phyloP scores from a whole-genome alignment of 2,329 filamentous ascomycete genomes.

The Dryadomyces sulphureus region DNA sequence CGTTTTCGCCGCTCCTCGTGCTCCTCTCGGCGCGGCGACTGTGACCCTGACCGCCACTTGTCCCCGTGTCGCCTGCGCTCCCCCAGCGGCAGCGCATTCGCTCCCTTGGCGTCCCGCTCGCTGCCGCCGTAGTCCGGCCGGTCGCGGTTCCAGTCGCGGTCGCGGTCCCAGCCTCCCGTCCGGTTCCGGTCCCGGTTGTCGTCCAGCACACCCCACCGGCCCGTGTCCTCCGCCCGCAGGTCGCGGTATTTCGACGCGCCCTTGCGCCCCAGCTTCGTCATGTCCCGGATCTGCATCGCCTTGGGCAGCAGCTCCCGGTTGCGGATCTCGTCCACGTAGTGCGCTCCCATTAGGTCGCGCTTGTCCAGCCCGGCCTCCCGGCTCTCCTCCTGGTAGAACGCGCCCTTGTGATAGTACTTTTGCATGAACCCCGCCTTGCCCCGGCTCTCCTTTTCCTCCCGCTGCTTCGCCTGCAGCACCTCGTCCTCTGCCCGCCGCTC shows the following conservation, averaged over 20 bases:
- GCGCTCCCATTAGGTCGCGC: constrained; percentile 73
- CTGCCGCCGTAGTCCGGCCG: constrained; percentile 18
- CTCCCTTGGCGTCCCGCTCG: constrained; percentile 48
- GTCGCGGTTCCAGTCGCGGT: constrained; percentile 11
- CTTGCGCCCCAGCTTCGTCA: constrained; percentile 87
- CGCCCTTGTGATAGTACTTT: constrained; percentile 92
- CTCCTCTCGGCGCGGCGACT: constrained; percentile 26
- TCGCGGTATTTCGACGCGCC: constrained; percentile 84
- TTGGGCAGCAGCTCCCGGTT: constrained; percentile 76
- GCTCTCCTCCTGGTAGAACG: constrained; percentile 79
- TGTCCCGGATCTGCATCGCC: constrained; percentile 83
- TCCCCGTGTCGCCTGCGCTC: constrained; percentile 30
- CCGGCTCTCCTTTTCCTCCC: constrained; percentile 61
- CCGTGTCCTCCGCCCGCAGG: constrained; percentile 79
- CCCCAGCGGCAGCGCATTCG: constrained; percentile 57
- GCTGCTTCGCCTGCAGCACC: constrained; percentile 60
- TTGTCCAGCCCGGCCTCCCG: constrained; percentile 61
- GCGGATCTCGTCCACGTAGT: constrained; percentile 68
- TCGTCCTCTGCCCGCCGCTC: constrained; percentile 78
- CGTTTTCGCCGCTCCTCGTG: constrained; percentile 36
- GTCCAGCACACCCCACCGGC: constrained; percentile 59
- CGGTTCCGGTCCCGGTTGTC: constrained; percentile 26
- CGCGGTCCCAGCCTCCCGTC: constrained; percentile 14
- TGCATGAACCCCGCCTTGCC: constrained; percentile 86
- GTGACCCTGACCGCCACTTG: constrained; percentile 15